Evolutionary conservation across 2,329 filamentous ascomycete species (phyloP).

Genomic region (Arthrobotrys iridis): DNA sequence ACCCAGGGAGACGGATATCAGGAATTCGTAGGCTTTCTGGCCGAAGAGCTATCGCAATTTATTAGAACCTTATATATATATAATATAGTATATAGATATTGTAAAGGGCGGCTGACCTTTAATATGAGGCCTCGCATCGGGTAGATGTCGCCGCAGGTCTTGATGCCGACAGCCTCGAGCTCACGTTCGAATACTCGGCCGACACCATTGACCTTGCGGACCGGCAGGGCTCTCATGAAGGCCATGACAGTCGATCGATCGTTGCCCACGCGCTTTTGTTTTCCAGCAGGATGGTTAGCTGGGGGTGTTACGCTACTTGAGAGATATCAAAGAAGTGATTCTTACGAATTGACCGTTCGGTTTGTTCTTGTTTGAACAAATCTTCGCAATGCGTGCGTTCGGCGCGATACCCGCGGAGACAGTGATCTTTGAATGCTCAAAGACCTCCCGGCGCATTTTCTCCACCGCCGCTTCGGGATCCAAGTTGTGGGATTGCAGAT

Average conservation of each 20-base stretch:
- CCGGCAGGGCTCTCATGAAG: slow-evolving; percentile 85
- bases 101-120: slow-evolving; percentile 8
- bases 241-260: slow-evolving; percentile 70
- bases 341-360: slow-evolving; percentile 86
- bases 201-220: slow-evolving; percentile 93
- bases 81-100: background rate
- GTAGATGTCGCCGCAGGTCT: slow-evolving; percentile 89
- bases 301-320: too few species aligned
- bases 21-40: slow-evolving; percentile 87
- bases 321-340: background rate
- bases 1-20: slow-evolving; percentile 84
- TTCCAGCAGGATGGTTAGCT: background rate
- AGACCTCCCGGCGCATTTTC: slow-evolving; percentile 79
- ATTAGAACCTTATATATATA: background rate
- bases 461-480: slow-evolving; percentile 77
- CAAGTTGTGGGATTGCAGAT: slow-evolving; percentile 76
- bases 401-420: slow-evolving; percentile 94
- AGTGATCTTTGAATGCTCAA: slow-evolving; percentile 80
- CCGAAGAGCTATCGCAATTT: slow-evolving; percentile 74
- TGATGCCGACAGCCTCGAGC: slow-evolving; percentile 84
- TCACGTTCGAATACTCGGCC: slow-evolving; percentile 93
- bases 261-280: slow-evolving; percentile 67
- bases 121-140: slow-evolving; percentile 75
- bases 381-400: slow-evolving; percentile 93
- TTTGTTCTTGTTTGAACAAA: slow-evolving; percentile 94